phyloP scores from a whole-genome alignment of 768 basidiomycete genomes.

The Lactarius hatsudake region DNA sequence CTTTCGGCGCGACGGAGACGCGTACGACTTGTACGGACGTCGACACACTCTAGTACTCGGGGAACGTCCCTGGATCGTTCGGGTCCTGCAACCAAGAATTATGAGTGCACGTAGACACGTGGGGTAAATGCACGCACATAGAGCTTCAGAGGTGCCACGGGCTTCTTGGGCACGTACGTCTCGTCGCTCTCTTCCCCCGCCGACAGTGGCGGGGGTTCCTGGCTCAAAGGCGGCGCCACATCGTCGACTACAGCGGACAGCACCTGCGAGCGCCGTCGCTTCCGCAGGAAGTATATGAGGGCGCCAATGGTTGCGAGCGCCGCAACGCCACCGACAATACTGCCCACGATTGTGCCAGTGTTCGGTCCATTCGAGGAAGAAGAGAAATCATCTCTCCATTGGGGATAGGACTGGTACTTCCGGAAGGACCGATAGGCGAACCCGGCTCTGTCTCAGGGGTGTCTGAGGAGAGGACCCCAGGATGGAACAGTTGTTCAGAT shows the following conservation, averaged over 20 bases:
- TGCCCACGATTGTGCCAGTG: not conserved
- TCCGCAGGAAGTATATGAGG: not conserved
- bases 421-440: not conserved
- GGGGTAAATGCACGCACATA: constrained; percentile 4
- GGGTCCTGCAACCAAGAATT: constrained; percentile 3
- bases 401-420: not conserved
- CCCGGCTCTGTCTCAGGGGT: not conserved
- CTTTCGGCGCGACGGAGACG: not conserved
- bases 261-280: not conserved
- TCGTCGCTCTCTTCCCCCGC: too few species aligned
- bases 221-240: too few species aligned
- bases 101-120: too few species aligned
- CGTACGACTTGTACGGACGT: not conserved
- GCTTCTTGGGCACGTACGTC: not conserved
- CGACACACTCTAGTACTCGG: not conserved
- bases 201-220: too few species aligned
- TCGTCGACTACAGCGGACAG: not conserved
- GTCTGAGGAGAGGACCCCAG: not conserved
- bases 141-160: not conserved
- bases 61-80: constrained; percentile 13
- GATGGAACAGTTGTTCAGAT: not conserved
- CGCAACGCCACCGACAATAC: constrained; percentile 4
- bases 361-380: not conserved
- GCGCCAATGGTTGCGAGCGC: not conserved
- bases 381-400: too few species aligned